A percentile compares a stretch with the other conserved stretches of the same genome.
Conservation (phyloP, 192 early-diverging fungal species). For the Umbelopsis vinacea region DNA sequence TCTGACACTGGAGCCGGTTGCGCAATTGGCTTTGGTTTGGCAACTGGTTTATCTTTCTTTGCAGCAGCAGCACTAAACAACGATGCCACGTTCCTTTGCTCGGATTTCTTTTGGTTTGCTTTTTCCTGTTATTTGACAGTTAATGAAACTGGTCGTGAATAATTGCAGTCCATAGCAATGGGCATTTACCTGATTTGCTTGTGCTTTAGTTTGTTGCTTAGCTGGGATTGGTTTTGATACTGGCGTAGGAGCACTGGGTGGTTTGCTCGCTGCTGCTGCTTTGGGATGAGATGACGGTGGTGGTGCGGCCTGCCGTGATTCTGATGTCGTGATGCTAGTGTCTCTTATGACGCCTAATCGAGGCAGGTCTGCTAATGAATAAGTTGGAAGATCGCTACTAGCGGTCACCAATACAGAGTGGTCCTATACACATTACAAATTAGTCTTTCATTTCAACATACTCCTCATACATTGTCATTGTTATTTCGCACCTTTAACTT, state of each 20-base stretch:
- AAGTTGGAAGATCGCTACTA: neutral
- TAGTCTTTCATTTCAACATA: neutral
- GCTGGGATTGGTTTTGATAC: neutral
- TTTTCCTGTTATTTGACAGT: neutral
- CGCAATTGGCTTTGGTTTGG: neutral
- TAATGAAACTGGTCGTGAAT: neutral
- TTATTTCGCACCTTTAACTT: neutral
- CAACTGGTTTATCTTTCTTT: neutral
- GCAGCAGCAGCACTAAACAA: neutral
- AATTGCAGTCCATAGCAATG: neutral
- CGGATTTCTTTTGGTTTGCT: neutral
- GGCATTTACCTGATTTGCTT: no score
- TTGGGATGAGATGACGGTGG: neutral
- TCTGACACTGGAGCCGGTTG: neutral
- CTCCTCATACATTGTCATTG: neutral
- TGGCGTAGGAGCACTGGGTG: neutral
- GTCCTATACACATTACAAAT: neutral
- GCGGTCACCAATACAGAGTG: neutral
- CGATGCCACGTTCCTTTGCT: neutral
- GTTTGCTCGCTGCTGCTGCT: neutral
- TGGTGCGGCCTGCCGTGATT: neutral
- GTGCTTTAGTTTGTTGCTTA: neutral
- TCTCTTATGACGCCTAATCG: slow-evolving; percentile 6
- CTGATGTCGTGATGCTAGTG: neutral
- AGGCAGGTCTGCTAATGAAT: neutral